Percentiles rank a stretch among this genome's conserved stretches.
phyloP scores from a whole-genome alignment of 768 basidiomycete genomes.

The Cytidiella melzeri region DNA sequence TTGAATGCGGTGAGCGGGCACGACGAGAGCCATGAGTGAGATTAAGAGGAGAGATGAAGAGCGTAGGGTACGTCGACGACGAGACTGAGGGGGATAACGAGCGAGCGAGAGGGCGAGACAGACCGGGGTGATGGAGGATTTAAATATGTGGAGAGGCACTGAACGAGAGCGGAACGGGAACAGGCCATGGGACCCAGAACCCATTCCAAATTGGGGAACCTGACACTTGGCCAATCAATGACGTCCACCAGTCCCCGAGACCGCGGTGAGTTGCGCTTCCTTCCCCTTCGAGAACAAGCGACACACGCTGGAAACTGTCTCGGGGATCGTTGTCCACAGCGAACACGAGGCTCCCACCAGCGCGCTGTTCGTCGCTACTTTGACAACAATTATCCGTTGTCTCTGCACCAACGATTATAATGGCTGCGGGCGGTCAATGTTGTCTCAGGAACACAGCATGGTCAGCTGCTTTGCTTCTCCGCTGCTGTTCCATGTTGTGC shows the following conservation, averaged over 20 bases:
- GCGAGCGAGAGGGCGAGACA: background rate
- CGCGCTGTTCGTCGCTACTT: background rate
- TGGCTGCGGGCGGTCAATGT: background rate
- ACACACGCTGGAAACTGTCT: background rate
- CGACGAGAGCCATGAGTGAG: constrained; percentile 11
- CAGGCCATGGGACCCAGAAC: background rate
- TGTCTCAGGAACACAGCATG: background rate
- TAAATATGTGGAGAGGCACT: background rate
- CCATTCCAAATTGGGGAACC: background rate
- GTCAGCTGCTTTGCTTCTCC: background rate
- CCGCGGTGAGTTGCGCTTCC: background rate
- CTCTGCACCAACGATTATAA: background rate
- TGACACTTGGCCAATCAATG: background rate
- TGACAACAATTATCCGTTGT: background rate
- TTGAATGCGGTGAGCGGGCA: constrained; percentile 13
- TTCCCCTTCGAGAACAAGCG: background rate
- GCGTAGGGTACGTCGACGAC: background rate
- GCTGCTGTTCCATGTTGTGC: background rate
- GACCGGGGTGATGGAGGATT: background rate
- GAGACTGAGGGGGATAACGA: background rate
- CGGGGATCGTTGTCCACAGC: background rate
- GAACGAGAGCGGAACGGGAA: background rate
- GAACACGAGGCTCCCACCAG: background rate
- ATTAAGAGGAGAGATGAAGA: background rate
- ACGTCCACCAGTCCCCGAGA: background rate